phyloP scores from a whole-genome alignment of 768 basidiomycete species.

The Macrolepiota fuliginosa region DNA sequence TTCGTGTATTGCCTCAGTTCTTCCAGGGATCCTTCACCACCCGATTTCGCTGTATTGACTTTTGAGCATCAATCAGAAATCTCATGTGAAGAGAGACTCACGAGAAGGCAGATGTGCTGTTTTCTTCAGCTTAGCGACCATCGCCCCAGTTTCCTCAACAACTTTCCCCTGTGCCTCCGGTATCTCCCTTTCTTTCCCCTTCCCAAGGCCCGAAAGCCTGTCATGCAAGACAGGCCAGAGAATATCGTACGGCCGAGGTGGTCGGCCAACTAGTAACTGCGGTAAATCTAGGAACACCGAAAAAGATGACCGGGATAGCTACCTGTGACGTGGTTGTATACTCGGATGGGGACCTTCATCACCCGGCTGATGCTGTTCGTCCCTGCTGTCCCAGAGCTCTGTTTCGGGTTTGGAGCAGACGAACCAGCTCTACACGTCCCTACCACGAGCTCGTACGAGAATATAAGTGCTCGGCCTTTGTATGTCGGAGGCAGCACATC shows the following conservation, averaged over 20 bases:
- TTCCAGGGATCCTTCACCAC: conserved; percentile 24
- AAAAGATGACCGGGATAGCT: conserved; percentile 20
- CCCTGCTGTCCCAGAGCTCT: conserved; percentile 28
- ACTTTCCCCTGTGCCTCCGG: conserved; percentile 37
- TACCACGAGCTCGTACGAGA: conserved; percentile 89
- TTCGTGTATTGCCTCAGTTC: conserved; percentile 55
- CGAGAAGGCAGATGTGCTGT: conserved; percentile 21
- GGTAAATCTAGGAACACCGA: background rate
- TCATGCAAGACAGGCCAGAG: conserved; percentile 66
- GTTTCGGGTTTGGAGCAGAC: conserved; percentile 21
- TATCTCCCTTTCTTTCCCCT: conserved; percentile 24
- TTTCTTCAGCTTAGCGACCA: conserved; percentile 15
- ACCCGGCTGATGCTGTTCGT: conserved; percentile 63
- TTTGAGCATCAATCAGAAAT: background rate
- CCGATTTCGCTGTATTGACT: conserved; percentile 15
- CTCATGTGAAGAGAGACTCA: conserved; percentile 16
- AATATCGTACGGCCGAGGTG: conserved; percentile 72
- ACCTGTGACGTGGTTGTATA: conserved; percentile 89
- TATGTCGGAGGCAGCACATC: conserved; percentile 87
- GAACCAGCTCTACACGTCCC: conserved; percentile 73
- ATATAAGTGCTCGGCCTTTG: conserved; percentile 76
- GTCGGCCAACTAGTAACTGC: conserved; percentile 42
- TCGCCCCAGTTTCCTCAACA: conserved; percentile 27
- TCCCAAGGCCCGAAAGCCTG: conserved; percentile 15
- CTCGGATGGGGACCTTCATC: conserved; percentile 88